Percentiles rank a stretch among this genome's conserved stretches.
Evolutionary conservation across 2,329 filamentous ascomycete species (phyloP).

Genomic region (Talaromyces albobiverticillius): DNA sequence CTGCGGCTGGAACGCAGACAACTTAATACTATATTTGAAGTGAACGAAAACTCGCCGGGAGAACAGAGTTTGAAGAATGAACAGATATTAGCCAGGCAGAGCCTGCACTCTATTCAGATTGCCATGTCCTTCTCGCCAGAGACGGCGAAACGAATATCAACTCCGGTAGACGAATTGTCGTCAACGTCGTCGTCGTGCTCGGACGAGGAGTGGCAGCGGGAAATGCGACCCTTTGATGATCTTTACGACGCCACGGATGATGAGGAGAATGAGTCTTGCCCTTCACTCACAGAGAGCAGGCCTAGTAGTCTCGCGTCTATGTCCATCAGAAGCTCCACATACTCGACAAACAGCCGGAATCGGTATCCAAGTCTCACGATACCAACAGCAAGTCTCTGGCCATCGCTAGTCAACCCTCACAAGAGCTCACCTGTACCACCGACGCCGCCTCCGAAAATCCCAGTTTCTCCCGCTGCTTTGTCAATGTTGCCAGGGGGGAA

Average conservation of each 20-base stretch:
- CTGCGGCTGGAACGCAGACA: slow-evolving; percentile 58
- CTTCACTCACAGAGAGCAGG: slow-evolving; percentile 49
- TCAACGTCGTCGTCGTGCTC: slow-evolving; percentile 34
- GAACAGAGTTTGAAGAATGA: slow-evolving; percentile 28
- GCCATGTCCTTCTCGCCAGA: slow-evolving; percentile 18
- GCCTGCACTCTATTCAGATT: slow-evolving; percentile 17
- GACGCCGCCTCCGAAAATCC: slow-evolving; percentile 56
- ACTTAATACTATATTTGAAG: slow-evolving; percentile 66
- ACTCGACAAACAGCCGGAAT: slow-evolving; percentile 40
- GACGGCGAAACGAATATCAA: slow-evolving; percentile 23
- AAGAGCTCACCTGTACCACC: slow-evolving; percentile 48
- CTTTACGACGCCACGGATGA: slow-evolving; percentile 84
- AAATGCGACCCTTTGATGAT: slow-evolving; percentile 76
- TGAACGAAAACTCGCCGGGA: slow-evolving; percentile 26
- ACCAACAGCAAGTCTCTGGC: slow-evolving; percentile 55
- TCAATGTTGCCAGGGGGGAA: slow-evolving; percentile 68
- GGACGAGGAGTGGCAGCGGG: slow-evolving; percentile 60
- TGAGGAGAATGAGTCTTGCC: slow-evolving; percentile 58
- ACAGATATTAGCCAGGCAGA: slow-evolving; percentile 14
- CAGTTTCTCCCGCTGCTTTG: slow-evolving; percentile 72
- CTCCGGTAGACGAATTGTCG: slow-evolving; percentile 31
- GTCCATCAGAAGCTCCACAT: slow-evolving; percentile 36
- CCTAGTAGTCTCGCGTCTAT: slow-evolving; percentile 48
- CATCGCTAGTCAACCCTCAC: slow-evolving; percentile 53
- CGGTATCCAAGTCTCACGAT: slow-evolving; percentile 60